Evolutionary conservation across 1,284 basidiomycete species (phyloP), one percentile per base, ranked within the genome.

Genomic region (Moesziomyces parantarcticus): DNA sequence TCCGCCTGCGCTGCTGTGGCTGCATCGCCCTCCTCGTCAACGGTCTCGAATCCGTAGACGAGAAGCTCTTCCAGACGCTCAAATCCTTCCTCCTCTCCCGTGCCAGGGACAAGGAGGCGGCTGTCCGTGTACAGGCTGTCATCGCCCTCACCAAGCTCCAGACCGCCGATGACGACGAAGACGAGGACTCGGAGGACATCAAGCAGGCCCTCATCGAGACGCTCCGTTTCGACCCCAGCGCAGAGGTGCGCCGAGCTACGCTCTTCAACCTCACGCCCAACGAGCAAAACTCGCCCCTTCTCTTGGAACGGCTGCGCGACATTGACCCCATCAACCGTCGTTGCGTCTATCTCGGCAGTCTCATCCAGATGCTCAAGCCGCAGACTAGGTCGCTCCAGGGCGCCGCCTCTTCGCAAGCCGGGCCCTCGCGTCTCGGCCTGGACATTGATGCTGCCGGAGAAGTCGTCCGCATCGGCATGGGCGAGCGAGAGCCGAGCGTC

Each of bases 221-320:
- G 3, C 85, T 97, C 18, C 87, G 87, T 20, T 89, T 89, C 72
- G 96, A 97, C 42, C 88, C 55, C 11, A 18, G 25, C 48, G 95
- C 93, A 3, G 95, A 98, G 77, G 95, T 97, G 9, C 92, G 96
- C 14, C 89, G 93, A 22, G 92, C 93, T 0, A 91, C 92, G 0
- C 87, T 99, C 0, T 87, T 93, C 68, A 92, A 93, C 76, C 86
- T 95, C 1, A 90, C 92, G 1, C 85, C 91, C 18, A 88, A 88
- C 1, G 91, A 90, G 0, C 54, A 71, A 3, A 81, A 74, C 16
- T 85, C 97, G 0, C 87, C 90, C 1, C 83, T 87, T 9, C 87
- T 98, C 48, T 88, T 99, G 40, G 88, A 89, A 5, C 89, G 95
- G 20, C 91, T 92, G 0, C 90, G 93, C 61, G 96, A 98, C 83